Percentiles rank a stretch among this genome's conserved stretches.
These are phyloP conservation scores for Talaromyces wortmannii DNA, from an alignment of 495 filamentous ascomycete species.

Conservation along the genomic window DNA sequence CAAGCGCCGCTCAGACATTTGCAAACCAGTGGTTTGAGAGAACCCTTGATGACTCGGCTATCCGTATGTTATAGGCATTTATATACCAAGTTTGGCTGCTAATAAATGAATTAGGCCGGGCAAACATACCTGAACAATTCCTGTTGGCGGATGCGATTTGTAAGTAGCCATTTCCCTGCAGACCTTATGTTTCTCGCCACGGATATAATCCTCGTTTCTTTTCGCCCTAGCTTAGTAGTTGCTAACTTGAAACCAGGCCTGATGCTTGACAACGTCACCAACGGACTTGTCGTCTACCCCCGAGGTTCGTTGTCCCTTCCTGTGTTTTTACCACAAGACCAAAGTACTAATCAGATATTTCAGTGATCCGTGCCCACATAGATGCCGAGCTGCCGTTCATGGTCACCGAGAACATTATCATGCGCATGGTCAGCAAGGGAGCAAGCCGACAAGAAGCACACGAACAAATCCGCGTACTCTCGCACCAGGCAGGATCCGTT, in stretches of 20 bases:
- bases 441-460: constrained; percentile 84
- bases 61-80: constrained; percentile 41
- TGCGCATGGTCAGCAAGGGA: constrained; percentile 72
- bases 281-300: constrained; percentile 83
- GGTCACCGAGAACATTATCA: constrained; percentile 76
- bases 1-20: constrained; percentile 57
- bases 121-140: constrained; percentile 49
- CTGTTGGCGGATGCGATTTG: constrained; percentile 64
- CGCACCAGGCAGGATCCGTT: constrained; percentile 71
- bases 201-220: background rate
- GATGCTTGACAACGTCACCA: constrained; percentile 77
- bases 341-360: too few relatives aligned
- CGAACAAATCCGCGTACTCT: constrained; percentile 79
- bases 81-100: constrained; percentile 45
- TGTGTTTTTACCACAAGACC: too few relatives aligned
- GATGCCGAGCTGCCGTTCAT: constrained; percentile 85
- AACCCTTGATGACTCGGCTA: constrained; percentile 48
- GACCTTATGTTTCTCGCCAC: background rate
- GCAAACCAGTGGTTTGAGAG: constrained; percentile 53
- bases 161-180: too few relatives aligned
- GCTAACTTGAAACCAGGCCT: constrained; percentile 16
- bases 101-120: too few relatives aligned
- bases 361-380: constrained; percentile 23
- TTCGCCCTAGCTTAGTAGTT: background rate
- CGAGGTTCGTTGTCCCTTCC: too few relatives aligned